Percentiles rank a stretch among this genome's conserved stretches.
These are phyloP conservation scores for Cercospora sp. DNA, from an alignment of 2,329 filamentous ascomycete genomes.

Conservation along the genomic window DNA sequence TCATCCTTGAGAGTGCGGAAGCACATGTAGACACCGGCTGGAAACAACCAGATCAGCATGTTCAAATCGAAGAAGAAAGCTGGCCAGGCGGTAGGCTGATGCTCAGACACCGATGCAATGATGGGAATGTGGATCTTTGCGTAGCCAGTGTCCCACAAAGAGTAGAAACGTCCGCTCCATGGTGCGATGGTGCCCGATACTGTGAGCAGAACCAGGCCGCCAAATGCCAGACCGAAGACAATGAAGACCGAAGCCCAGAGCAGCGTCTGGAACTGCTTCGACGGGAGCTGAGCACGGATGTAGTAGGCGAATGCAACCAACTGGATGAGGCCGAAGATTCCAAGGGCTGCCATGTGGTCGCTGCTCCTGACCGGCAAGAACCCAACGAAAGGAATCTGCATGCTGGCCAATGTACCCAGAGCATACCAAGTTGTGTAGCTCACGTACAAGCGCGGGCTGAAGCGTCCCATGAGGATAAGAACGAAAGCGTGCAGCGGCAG, in stretches of 20 bases:
- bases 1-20: conserved; percentile 93
- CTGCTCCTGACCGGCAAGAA: conserved; percentile 95
- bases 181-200: conserved; percentile 90
- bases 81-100: conserved; percentile 98
- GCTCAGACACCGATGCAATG: conserved; percentile 98
- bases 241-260: conserved; percentile 73
- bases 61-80: conserved; percentile 99
- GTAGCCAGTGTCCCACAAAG: conserved; percentile 97
- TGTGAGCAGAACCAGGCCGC: conserved; percentile 78
- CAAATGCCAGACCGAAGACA: conserved; percentile 71
- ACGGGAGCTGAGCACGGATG: conserved; percentile 81
- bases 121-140: conserved; percentile 99
- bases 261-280: conserved; percentile 91
- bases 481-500: conserved; percentile 93
- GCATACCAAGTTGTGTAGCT: conserved; percentile 99
- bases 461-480: conserved; percentile 93
- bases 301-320: conserved; percentile 91
- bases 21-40: conserved; percentile 96
- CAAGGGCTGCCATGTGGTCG: conserved; percentile 96
- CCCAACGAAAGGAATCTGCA: conserved; percentile 99
- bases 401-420: conserved; percentile 90
- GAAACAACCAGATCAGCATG: conserved; percentile 98
- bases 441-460: conserved; percentile 90
- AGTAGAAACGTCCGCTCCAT: conserved; percentile 98
- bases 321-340: conserved; percentile 93